Evolutionary conservation across 805 yeast species (phyloP), one percentile per base, ranked within the genome.

Genomic region (Saccharomycopsis amapae): DNA sequence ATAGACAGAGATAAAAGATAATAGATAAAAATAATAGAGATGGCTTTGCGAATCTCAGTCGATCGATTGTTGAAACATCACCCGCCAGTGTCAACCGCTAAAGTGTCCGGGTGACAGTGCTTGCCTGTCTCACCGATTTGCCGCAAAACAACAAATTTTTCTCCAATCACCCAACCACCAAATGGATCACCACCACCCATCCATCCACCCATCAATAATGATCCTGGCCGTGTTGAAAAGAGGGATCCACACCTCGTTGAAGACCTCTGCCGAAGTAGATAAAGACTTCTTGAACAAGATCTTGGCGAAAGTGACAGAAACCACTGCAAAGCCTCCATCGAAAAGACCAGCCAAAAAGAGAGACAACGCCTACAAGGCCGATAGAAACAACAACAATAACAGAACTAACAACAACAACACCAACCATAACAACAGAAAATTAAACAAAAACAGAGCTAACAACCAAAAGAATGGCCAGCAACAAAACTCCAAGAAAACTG

Each of bases 281-380:
- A 39, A 23, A 20, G 43, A 31, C 24, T 40, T 40, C 37, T 40
- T 40, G 37, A 32, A 40, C 30, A 17, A 5, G 30, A 40, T 40
- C 15, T 22, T 40, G 10, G 24, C 20, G n/a, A 28, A 40, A n/a
- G 37, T 40, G n/a, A 22, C 32, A 17, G 30, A 40, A 12, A 30
- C 23, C 20, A 32, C 19, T n/a, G 19, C 35, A 6, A 30, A 19
- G 30, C 35, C 28, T 10, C 9, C 7, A n/a, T 9, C 37, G 15
- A 7, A n/a, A 33, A 15, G 15, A 9, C 37, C 37, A 33, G 19
- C 19, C 37, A 33, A 33, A 9, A 33, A n/a, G 9, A 33, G 9
- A 30, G 20, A 40, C 43, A 40, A 31, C 28, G 42, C 26, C 23
- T 13, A 26, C 15, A 30, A 26, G 31, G 20, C 23, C 20, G 23